phyloP scores from a whole-genome alignment of 345 rosid genomes.

The Camelina sativa region DNA sequence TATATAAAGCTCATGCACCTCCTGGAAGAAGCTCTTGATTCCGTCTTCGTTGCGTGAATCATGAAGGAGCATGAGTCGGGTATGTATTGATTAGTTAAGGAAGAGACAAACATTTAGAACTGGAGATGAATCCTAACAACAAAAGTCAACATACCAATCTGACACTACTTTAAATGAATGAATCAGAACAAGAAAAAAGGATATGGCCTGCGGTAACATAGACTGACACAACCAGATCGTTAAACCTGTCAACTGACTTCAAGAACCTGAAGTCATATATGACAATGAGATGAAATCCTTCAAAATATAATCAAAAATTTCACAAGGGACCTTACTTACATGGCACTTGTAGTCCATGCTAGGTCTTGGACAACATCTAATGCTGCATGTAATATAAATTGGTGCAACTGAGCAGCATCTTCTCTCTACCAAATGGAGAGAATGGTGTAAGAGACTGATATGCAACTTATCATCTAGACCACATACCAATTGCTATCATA shows the following conservation, averaged over 20 bases:
- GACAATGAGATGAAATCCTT: slow-evolving; percentile 4
- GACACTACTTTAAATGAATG: background rate
- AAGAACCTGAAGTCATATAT: slow-evolving; percentile 62
- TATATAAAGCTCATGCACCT: slow-evolving; percentile 50
- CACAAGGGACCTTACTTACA: slow-evolving; percentile 54
- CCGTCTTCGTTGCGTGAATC: slow-evolving; percentile 97
- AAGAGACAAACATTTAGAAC: slow-evolving; percentile 18
- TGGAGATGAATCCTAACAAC: background rate
- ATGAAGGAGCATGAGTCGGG: slow-evolving; percentile 93
- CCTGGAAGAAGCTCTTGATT: slow-evolving; percentile 80
- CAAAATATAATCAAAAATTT: background rate
- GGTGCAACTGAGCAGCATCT: slow-evolving; percentile 97
- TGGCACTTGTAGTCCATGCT: slow-evolving; percentile 98
- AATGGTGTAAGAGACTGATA: slow-evolving; percentile 19
- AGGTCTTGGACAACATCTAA: slow-evolving; percentile 94
- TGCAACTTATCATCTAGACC: background rate
- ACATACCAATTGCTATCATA: background rate
- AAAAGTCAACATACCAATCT: background rate
- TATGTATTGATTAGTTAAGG: slow-evolving; percentile 71
- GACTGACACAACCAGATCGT: slow-evolving; percentile 91
- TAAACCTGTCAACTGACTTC: slow-evolving; percentile 90
- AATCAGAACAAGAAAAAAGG: slow-evolving; percentile 52
- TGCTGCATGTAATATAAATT: slow-evolving; percentile 92
- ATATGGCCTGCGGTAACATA: slow-evolving; percentile 98
- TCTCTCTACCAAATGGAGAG: slow-evolving; percentile 69